Evolutionary conservation across 352 stramenopile genomes (phyloP).

Genomic region (Phytophthora tentaculata): DNA sequence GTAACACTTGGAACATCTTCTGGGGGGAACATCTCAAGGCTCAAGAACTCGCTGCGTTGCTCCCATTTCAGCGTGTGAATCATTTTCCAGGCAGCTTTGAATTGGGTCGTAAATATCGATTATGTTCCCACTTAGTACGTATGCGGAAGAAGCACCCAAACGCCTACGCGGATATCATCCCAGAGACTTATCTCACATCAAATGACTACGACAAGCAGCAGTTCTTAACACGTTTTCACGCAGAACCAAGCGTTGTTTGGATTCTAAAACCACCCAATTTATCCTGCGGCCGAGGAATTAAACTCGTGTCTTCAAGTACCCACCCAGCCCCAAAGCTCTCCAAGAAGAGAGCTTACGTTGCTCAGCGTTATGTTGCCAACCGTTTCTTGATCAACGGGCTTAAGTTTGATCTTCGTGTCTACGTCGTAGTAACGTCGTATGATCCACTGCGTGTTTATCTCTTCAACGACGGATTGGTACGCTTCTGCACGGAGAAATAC

Average conservation of each 20-base stretch:
- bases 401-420: conserved; percentile 93
- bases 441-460: conserved; percentile 88
- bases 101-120: conserved; percentile 73
- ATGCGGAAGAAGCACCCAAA: conserved; percentile 65
- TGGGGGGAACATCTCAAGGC: conserved; percentile 76
- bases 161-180: conserved; percentile 62
- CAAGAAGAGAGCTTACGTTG: conserved; percentile 79
- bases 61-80: conserved; percentile 70
- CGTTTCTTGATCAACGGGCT: conserved; percentile 89
- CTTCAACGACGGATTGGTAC: conserved; percentile 86
- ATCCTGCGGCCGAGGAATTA: conserved; percentile 82
- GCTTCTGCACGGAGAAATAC: conserved; percentile 89
- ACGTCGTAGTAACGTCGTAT: conserved; percentile 89
- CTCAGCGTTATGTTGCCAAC: conserved; percentile 74
- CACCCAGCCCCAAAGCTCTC: conserved; percentile 55
- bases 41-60: conserved; percentile 43
- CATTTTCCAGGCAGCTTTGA: conserved; percentile 84
- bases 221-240: conserved; percentile 57
- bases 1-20: conserved; percentile 67
- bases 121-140: conserved; percentile 67
- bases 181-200: conserved; percentile 74
- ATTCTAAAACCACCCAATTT: conserved; percentile 83
- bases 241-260: conserved; percentile 62
- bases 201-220: conserved; percentile 76
- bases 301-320: conserved; percentile 57